phyloP scores from a whole-genome alignment of 257 asterid genomes.

The Penstemon barbatus region DNA sequence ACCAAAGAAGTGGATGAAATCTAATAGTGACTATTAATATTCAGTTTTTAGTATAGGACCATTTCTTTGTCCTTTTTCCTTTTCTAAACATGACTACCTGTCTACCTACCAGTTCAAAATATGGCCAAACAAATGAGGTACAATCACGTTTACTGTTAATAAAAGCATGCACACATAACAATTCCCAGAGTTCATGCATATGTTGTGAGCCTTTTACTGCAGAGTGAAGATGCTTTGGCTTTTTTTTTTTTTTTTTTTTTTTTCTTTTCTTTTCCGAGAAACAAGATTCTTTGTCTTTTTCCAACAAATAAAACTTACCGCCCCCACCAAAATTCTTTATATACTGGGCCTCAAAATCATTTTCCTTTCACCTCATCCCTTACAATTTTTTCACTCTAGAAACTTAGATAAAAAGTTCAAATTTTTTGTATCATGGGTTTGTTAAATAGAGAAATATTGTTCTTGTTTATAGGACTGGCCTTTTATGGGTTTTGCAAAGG shows the following conservation, averaged over 20 bases:
- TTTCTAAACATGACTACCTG: too few species aligned
- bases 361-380: conserved; percentile 3
- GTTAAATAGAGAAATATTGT: conserved; percentile 17
- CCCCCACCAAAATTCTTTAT: background rate
- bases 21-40: too few species aligned
- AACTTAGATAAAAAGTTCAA: background rate
- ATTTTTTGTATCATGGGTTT: conserved; percentile 32
- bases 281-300: conserved; percentile 9
- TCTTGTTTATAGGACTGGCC: conserved; percentile 25
- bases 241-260: too few species aligned
- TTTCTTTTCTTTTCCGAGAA: too few species aligned
- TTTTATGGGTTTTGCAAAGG: conserved; percentile 26
- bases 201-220: conserved; percentile 32
- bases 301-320: conserved; percentile 1
- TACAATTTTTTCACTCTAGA: background rate
- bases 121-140: conserved; percentile 2
- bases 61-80: too few species aligned
- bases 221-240: background rate
- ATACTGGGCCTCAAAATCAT: background rate
- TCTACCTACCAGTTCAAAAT: too few species aligned
- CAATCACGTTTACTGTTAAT: conserved; percentile 32
- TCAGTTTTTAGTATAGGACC: too few species aligned
- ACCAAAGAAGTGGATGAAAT: too few species aligned
- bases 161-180: conserved; percentile 28
- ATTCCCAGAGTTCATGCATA: conserved; percentile 33